A percentile compares a stretch with the other conserved stretches of the same genome.
These are phyloP conservation scores for Arthroderma uncinatum DNA, from an alignment of 2,329 filamentous ascomycete species.

Conservation along the genomic window DNA sequence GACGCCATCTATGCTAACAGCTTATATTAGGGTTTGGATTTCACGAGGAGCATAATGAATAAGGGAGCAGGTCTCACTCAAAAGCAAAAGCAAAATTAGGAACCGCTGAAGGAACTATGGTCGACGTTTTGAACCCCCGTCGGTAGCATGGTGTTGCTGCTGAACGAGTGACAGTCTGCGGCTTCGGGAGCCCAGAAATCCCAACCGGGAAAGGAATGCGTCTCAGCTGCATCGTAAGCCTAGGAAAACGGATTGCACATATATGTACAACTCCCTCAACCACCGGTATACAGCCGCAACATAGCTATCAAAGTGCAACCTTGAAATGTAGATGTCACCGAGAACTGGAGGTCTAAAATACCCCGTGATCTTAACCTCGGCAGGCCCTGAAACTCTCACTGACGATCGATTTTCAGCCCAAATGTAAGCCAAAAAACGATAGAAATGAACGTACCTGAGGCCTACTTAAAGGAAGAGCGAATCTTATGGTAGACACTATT, in stretches of 20 bases:
- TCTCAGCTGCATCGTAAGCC: background rate
- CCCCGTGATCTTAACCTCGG: background rate
- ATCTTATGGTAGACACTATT: no score
- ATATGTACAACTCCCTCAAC: background rate
- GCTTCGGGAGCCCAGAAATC: background rate
- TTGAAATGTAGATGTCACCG: no score
- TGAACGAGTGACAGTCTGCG: background rate
- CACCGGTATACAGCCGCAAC: background rate
- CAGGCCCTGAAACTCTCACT: background rate
- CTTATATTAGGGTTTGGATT: background rate
- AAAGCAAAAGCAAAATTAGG: slow-evolving; percentile 38
- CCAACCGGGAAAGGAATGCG: background rate
- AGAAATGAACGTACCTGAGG: no score
- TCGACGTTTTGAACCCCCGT: slow-evolving; percentile 9
- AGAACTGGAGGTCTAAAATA: background rate
- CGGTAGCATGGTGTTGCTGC: background rate
- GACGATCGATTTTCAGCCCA: background rate
- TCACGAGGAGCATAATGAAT: background rate
- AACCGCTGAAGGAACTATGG: background rate
- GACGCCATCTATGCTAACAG: slow-evolving; percentile 75
- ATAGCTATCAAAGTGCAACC: background rate
- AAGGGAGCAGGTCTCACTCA: slow-evolving; percentile 26
- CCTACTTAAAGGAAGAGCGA: no score
- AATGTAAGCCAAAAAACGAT: no score
- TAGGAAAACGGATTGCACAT: background rate